Percentiles rank a stretch among this genome's conserved stretches.
Evolutionary conservation across 495 filamentous ascomycete genomes (phyloP).

Genomic region (Chaetomidium leptoderma): DNA sequence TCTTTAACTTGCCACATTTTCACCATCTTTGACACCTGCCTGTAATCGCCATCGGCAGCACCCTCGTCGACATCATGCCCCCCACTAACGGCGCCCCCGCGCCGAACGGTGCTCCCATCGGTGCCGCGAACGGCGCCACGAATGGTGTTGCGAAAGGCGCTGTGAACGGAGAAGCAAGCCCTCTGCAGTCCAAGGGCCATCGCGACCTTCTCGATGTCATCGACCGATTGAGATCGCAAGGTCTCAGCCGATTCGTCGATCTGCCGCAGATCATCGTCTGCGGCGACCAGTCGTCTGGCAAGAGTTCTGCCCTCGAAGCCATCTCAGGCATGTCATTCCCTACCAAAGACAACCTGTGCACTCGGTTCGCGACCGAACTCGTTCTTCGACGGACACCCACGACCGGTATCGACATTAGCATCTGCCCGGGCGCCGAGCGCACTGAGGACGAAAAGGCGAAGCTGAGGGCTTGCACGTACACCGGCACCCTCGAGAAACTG

Average conservation of each 20-base stretch:
- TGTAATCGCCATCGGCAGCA: too few relatives aligned
- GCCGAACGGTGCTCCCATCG: too few relatives aligned
- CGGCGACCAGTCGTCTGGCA: constrained; percentile 51
- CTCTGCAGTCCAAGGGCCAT: constrained; percentile 5
- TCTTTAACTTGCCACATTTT: too few relatives aligned
- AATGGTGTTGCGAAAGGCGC: background rate
- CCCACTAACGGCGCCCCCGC: background rate
- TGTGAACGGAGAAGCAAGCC: background rate
- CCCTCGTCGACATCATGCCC: background rate
- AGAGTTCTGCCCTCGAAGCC: constrained; percentile 66
- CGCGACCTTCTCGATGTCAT: constrained; percentile 14
- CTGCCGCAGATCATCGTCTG: constrained; percentile 20
- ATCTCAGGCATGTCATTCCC: constrained; percentile 64
- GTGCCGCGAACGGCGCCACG: background rate
- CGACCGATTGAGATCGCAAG: constrained; percentile 11
- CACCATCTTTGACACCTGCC: too few relatives aligned
- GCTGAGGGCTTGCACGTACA: constrained; percentile 13
- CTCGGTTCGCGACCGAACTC: constrained; percentile 54
- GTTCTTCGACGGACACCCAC: constrained; percentile 45
- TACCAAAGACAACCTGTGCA: constrained; percentile 48
- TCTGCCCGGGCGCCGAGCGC: constrained; percentile 8
- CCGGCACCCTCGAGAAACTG: constrained; percentile 26
- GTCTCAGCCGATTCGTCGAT: constrained; percentile 13
- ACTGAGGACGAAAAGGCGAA: constrained; percentile 6
- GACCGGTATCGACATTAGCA: constrained; percentile 32